These are phyloP conservation scores for Apophysomyces elegans DNA, from an alignment of 371 early-diverging fungal genomes.

Conservation along the genomic window DNA sequence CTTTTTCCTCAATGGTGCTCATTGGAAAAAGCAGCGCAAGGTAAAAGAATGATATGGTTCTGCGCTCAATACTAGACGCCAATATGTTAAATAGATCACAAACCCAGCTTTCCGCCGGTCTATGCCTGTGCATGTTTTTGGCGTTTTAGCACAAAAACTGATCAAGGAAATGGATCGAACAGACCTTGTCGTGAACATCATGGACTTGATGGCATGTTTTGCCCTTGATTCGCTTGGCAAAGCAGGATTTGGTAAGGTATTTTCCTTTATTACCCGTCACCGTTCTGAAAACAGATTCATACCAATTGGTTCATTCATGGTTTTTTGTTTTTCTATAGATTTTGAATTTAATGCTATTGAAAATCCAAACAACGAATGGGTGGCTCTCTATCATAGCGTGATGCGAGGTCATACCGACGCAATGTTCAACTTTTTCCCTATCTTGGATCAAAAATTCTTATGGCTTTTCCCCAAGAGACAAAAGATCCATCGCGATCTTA, in stretches of 20 bases:
- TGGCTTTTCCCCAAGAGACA: conserved; percentile 36
- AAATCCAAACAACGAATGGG: conserved; percentile 22
- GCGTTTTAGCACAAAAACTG: not conserved
- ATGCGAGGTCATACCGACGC: conserved; percentile 25
- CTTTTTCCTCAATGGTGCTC: conserved; percentile 16
- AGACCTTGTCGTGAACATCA: not conserved
- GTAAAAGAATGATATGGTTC: not conserved
- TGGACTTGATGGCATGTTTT: conserved; percentile 14
- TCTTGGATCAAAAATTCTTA: conserved; percentile 35
- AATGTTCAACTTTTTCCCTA: conserved; percentile 48
- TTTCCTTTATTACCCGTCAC: too few relatives aligned
- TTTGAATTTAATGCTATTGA: conserved; percentile 25
- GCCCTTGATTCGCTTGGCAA: conserved; percentile 19
- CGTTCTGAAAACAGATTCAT: not conserved
- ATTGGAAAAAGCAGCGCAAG: conserved; percentile 15
- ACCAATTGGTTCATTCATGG: not conserved
- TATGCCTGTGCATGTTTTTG: conserved; percentile 15
- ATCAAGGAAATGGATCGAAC: conserved; percentile 1
- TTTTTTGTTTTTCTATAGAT: conserved; percentile 6
- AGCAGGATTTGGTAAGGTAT: conserved; percentile 9
- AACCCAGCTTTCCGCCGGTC: conserved; percentile 18
- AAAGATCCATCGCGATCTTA: conserved; percentile 33
- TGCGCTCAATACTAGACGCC: too few relatives aligned
- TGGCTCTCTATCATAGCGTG: conserved; percentile 17
- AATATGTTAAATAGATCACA: conserved; percentile 13